Base-by-base conservation (phyloP, 2,329 filamentous ascomycete species). In the Chaetomium globosum region DNA sequence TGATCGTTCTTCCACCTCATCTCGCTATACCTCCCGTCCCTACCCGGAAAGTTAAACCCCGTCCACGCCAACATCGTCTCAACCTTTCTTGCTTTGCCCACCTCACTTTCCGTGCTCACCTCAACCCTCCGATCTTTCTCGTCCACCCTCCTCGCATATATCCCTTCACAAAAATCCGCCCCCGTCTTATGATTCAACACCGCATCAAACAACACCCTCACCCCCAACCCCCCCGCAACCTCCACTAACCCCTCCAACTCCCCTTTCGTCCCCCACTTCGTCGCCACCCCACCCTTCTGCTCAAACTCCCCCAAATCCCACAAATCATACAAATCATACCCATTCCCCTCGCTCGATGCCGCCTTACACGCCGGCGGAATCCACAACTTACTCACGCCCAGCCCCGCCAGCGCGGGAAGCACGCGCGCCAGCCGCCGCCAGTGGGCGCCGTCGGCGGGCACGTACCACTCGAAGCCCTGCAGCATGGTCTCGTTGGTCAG, bases 381-480 rank as follows among this genome's bases (percentile, higher is more conserved):
- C 88, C 31, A 28, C 46, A 39, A 1, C n/a, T 7, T 48, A 10
- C 26, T 31, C 46, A 52, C 57, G 19, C 51, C 13, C 46, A 52
- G 30, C 19, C 9, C 21, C 3, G 57, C 57, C 57, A 31, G 36
- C 12, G 78, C 77, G 0, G 84, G 81, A 1, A 89, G 72, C 7
- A 80, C 80, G 21, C 78, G 76, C 16, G 77, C 75, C 1, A 90
- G 81, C 9, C 87, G 83, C 43, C 79, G 76, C 83, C 86, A 91
- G 75, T 91, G 88, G 56, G 80, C 77, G 60, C 82, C 76, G 68
- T 88, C 83, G 52, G 83, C 82, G 2, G 87, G 86, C 4, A 86
- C 81, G 72, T 91, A 87, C 89, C 89, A 92, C 78, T 92, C 89
- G 73, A 90, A 91, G 13, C 81, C 85, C 75, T 91, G 88, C 70